Evolutionary conservation across 2,329 filamentous ascomycete species (phyloP), one percentile per base, ranked within the genome.

Genomic region (Cladosporium sp.): DNA sequence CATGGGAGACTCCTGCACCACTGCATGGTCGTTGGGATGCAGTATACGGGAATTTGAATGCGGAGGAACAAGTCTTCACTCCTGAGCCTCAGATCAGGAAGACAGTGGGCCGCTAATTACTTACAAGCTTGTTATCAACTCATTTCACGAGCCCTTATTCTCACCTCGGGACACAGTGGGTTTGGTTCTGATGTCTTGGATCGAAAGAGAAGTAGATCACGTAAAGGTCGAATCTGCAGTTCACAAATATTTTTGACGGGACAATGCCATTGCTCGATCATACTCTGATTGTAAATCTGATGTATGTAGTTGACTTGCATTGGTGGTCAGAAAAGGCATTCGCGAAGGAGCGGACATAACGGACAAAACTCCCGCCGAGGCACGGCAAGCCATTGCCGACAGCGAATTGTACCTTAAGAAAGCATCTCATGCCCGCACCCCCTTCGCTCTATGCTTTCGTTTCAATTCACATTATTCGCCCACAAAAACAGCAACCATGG

Each of bases 31-130:
- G 82, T 10, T 89, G 85, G 84, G 78, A 81, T 23, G 77, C 80
- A 4, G 75, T 89, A 0, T 89, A 86, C 68, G 78, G 80, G 1
- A 82, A 79, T 3, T 80, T 88, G 3, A 81, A 76, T 2, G 76
- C 81, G 0, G 84, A 86, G 67, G 81, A 79, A 12, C 79, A 84
- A 40, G 81, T 86, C 0, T 85, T 88, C 62, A 86, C 86, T 0
- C 75, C 87, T 2, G 83, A 89, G 71, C 84, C 85, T n/a, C 77
- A 75, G 5, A 52, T 52, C n/a, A 52, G 49, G 26, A 52, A 29
- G 16, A 52, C 49, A 28, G 23, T 52, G 12, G 49, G 49, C 10
- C 49, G 49, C 16, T 52, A 5, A 29, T 5, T 5, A 10, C n/a
- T 46, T 10, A 5, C 23, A n/a, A 10, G 8, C 40, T 21, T 21